A percentile compares a stretch with the other conserved stretches of the same genome.
Conservation (phyloP, 1,284 basidiomycete species). For the Marasmius oreades region DNA sequence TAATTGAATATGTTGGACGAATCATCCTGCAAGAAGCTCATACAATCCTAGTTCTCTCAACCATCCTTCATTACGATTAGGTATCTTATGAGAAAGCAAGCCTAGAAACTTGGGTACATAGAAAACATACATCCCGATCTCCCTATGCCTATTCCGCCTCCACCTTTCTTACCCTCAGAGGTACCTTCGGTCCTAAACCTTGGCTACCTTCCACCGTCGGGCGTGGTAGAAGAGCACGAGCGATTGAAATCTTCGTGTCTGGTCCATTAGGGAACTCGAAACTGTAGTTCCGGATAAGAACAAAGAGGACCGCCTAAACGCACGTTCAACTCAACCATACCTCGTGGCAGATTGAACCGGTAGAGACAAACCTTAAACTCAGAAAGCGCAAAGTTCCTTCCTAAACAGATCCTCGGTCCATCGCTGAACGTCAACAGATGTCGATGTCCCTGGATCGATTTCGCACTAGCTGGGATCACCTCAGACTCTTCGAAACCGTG, state of each 20-base stretch:
- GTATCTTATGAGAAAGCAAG: no score
- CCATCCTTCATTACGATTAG: no score
- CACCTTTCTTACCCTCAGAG: background rate
- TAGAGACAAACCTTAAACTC: conserved; percentile 36
- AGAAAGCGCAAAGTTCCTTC: conserved; percentile 35
- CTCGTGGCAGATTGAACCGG: background rate
- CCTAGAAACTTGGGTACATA: no score
- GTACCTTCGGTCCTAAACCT: background rate
- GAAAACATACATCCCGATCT: no score
- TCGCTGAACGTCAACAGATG: conserved; percentile 38
- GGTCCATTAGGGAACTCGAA: conserved; percentile 35
- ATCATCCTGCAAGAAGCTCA: no score
- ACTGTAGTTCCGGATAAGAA: conserved; percentile 35
- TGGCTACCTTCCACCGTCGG: background rate
- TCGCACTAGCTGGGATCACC: conserved; percentile 14
- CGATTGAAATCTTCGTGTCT: background rate
- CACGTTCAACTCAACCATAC: conserved; percentile 6
- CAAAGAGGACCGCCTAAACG: conserved; percentile 30
- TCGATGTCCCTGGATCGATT: conserved; percentile 33
- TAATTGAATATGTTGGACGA: no score
- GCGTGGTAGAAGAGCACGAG: background rate
- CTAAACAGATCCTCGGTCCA: conserved; percentile 40
- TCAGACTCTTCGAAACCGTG: background rate
- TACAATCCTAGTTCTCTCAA: no score
- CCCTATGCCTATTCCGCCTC: background rate